These are phyloP conservation scores for Solanum lycopersicoides DNA, from an alignment of 257 asterid species.

Conservation along the genomic window DNA sequence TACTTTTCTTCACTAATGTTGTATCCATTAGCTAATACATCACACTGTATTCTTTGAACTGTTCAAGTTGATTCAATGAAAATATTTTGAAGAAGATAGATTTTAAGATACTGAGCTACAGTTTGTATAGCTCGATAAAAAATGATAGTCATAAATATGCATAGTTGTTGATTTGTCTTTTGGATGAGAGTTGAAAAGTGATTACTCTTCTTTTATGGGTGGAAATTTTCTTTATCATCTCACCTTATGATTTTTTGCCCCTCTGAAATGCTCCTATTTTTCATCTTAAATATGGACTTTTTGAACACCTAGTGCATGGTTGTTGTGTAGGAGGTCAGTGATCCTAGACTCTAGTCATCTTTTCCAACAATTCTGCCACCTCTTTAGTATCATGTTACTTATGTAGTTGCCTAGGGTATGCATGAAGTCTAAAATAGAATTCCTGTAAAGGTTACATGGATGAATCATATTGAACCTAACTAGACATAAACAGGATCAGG, in stretches of 20 bases:
- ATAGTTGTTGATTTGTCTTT: not conserved
- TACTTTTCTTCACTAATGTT: not conserved
- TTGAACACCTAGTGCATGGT: not conserved
- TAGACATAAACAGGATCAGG: not conserved
- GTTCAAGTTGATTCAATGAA: not conserved
- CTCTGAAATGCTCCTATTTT: not conserved
- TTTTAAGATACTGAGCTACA: not conserved
- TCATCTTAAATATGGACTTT: not conserved
- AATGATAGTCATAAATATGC: not conserved
- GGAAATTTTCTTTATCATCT: not conserved
- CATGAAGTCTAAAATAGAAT: not conserved
- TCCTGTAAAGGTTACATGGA: not conserved
- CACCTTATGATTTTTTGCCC: not conserved
- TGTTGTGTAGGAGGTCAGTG: not conserved
- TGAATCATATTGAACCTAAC: not conserved
- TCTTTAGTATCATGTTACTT: not conserved
- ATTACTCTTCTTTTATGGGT: not conserved
- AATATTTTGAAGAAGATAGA: not conserved
- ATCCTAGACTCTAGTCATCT: not conserved
- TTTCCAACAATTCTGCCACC: not conserved
- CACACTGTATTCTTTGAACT: not conserved
- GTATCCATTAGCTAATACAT: not conserved
- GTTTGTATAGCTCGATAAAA: not conserved
- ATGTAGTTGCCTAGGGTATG: not conserved
- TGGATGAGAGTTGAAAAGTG: not conserved